A percentile compares a stretch with the other conserved stretches of the same genome.
phyloP scores from a whole-genome alignment of 2,329 filamentous ascomycete genomes.

The Neoarthrinium moseri region DNA sequence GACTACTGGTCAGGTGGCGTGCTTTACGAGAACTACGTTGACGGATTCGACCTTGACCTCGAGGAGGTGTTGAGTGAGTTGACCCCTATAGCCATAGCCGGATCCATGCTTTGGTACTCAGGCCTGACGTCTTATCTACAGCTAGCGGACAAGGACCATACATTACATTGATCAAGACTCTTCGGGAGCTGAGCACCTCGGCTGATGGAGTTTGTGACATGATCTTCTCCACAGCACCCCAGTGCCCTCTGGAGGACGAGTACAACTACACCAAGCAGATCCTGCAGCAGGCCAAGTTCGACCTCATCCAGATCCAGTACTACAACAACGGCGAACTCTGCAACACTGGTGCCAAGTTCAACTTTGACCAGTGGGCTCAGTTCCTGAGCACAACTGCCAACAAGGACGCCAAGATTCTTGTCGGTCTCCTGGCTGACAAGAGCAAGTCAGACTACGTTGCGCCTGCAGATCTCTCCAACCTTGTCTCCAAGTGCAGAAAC shows the following conservation, averaged over 20 bases:
- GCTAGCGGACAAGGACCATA: slow-evolving; percentile 21
- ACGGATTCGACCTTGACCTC: slow-evolving; percentile 24
- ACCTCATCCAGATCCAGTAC: slow-evolving; percentile 46
- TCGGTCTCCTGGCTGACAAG: slow-evolving; percentile 39
- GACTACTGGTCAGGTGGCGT: slow-evolving; percentile 3
- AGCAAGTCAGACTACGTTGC: slow-evolving; percentile 32
- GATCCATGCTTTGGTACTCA: neutral
- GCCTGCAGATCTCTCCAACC: slow-evolving; percentile 28
- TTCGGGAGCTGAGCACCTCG: slow-evolving; percentile 19
- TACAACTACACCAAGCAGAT: slow-evolving; percentile 37
- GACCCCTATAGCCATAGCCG: neutral
- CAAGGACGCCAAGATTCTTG: slow-evolving; percentile 41
- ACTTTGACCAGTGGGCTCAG: slow-evolving; percentile 40
- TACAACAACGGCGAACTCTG: slow-evolving; percentile 51
- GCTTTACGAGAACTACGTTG: neutral
- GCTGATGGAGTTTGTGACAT: slow-evolving; percentile 12
- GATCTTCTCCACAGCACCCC: slow-evolving; percentile 35
- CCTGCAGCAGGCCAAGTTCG: slow-evolving; percentile 30
- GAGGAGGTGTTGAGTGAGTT: slow-evolving; percentile 16
- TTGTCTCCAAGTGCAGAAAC: slow-evolving; percentile 35
- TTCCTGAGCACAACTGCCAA: slow-evolving; percentile 34
- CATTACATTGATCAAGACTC: slow-evolving; percentile 19
- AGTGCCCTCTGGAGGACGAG: slow-evolving; percentile 35
- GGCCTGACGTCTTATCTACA: neutral
- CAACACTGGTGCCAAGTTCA: slow-evolving; percentile 32